These are phyloP conservation scores for Dioscorea dumetorum DNA, from an alignment of 106 monocot species.

Conservation along the genomic window DNA sequence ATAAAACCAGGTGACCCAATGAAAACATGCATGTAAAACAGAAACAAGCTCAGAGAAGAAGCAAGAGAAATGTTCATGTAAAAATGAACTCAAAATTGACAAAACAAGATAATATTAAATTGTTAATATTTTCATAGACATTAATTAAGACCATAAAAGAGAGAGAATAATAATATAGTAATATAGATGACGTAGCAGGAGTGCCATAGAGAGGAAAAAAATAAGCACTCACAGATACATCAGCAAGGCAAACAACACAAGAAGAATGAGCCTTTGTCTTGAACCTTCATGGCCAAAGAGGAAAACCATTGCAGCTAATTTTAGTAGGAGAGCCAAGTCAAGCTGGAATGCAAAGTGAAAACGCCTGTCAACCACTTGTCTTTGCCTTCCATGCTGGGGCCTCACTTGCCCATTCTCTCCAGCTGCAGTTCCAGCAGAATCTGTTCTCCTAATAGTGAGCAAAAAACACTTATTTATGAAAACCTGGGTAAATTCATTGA, in stretches of 20 bases:
- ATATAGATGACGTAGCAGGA: not conserved
- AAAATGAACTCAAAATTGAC: too few species aligned
- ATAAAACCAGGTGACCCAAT: not conserved
- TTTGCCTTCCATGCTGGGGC: conserved; percentile 54
- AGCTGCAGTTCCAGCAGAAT: conserved; percentile 19
- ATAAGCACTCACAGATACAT: conserved; percentile 70
- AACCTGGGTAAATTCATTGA: not conserved
- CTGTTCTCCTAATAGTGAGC: conserved; percentile 33
- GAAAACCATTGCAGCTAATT: conserved; percentile 73
- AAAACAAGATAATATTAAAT: too few species aligned
- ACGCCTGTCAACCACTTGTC: conserved; percentile 73
- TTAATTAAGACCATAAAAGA: too few species aligned
- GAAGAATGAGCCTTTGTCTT: conserved; percentile 59
- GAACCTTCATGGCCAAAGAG: conserved; percentile 94
- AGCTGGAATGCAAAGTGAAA: conserved; percentile 82
- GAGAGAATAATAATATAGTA: not conserved
- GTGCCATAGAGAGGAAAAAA: not conserved
- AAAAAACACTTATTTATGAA: not conserved
- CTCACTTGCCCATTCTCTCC: conserved; percentile 35
- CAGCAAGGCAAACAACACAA: conserved; percentile 57
- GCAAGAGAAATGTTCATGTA: too few species aligned
- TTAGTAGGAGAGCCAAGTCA: conserved; percentile 74
- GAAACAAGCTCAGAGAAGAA: too few species aligned
- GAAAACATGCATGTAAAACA: not conserved
- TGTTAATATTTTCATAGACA: too few species aligned